A percentile compares a stretch with the other conserved stretches of the same genome.
These are phyloP conservation scores for Moelleriella libera DNA, from an alignment of 2,329 filamentous ascomycete species.

Conservation along the genomic window DNA sequence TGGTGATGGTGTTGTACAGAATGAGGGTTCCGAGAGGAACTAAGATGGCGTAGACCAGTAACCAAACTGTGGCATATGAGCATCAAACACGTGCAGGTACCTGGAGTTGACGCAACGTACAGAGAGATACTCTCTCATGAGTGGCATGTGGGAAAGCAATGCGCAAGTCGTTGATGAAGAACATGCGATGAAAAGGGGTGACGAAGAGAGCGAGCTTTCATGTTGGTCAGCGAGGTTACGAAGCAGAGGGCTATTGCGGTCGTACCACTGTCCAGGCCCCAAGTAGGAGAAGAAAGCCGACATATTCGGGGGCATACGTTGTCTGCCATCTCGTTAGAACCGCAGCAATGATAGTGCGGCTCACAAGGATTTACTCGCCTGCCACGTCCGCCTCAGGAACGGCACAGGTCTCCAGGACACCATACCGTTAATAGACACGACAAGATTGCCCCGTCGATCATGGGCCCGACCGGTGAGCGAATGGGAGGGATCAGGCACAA, in stretches of 20 bases:
- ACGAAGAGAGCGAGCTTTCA: slow-evolving; percentile 24
- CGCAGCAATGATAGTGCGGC: no score
- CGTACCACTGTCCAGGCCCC: slow-evolving; percentile 4
- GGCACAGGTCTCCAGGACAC: not conserved
- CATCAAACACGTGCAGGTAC: no score
- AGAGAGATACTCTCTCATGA: slow-evolving; percentile 67
- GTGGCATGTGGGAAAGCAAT: slow-evolving; percentile 81
- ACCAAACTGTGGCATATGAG: slow-evolving; percentile 36
- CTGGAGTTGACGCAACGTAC: slow-evolving; percentile 28
- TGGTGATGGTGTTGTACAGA: slow-evolving; percentile 46
- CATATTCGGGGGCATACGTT: slow-evolving; percentile 4
- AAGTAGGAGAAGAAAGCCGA: slow-evolving; percentile 3
- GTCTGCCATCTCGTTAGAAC: slow-evolving; percentile 3
- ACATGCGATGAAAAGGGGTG: slow-evolving; percentile 88
- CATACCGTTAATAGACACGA: not conserved
- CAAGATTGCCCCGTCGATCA: not conserved
- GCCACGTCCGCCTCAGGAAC: slow-evolving; percentile 3
- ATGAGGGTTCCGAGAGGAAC: slow-evolving; percentile 56
- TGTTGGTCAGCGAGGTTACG: not conserved
- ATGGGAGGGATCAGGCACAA: no score
- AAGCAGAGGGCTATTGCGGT: not conserved
- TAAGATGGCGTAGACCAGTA: slow-evolving; percentile 65
- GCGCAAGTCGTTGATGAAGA: slow-evolving; percentile 69
- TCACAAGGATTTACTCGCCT: not conserved
- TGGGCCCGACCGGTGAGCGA: not conserved